phyloP scores from a whole-genome alignment of 352 stramenopile genomes.

The Globisporangium solare region DNA sequence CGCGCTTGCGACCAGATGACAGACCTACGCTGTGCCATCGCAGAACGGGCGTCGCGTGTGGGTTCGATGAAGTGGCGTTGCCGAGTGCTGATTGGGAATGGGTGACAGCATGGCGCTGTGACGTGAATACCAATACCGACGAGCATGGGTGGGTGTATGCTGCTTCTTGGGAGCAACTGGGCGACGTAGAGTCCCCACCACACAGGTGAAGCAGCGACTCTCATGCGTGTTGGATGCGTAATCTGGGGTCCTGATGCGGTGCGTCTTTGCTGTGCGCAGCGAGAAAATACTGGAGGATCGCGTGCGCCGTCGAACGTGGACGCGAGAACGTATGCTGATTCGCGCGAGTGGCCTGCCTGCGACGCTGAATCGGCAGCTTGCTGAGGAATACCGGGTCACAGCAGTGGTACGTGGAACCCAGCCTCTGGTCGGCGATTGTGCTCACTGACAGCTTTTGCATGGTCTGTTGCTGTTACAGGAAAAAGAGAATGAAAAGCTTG shows the following conservation, averaged over 20 bases:
- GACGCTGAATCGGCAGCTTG: conserved; percentile 21
- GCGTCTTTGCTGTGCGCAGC: conserved; percentile 15
- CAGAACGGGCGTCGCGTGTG: conserved; percentile 23
- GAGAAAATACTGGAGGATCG: conserved; percentile 28
- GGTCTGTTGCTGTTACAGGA: conserved; percentile 24
- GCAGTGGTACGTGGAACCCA: conserved; percentile 17
- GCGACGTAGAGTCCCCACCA: conserved; percentile 10
- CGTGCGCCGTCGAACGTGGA: conserved; percentile 53
- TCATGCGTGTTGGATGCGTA: background rate
- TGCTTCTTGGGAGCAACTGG: conserved; percentile 25
- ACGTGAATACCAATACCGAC: conserved; percentile 46
- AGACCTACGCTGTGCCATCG: conserved; percentile 21
- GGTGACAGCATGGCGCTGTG: conserved; percentile 43
- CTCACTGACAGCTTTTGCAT: background rate
- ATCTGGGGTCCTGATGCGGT: background rate
- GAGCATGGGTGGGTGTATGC: conserved; percentile 55
- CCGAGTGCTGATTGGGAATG: conserved; percentile 58
- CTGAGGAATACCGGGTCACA: conserved; percentile 26
- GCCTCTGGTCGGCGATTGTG: background rate
- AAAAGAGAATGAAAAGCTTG: conserved; percentile 54
- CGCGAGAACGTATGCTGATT: conserved; percentile 47
- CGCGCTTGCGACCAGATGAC: conserved; percentile 10
- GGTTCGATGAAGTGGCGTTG: conserved; percentile 46
- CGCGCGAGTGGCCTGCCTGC: conserved; percentile 25
- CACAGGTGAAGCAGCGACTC: conserved; percentile 11